Conservation (phyloP, 495 filamentous ascomycete genomes). For the Durotheca rogersii region DNA sequence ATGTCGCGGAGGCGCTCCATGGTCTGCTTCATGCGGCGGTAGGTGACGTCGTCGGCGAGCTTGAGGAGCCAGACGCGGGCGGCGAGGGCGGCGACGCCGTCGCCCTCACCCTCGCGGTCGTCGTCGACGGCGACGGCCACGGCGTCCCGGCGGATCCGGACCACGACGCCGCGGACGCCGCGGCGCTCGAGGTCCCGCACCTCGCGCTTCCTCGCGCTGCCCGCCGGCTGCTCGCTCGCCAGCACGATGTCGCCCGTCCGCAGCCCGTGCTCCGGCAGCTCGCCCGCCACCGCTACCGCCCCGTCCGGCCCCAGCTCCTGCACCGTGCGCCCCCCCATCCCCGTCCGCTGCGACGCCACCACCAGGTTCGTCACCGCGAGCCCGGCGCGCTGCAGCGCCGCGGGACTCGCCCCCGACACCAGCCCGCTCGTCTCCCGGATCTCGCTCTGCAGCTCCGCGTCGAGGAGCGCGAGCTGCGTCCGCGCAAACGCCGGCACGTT, state of each 20-base stretch:
- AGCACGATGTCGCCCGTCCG: conserved; percentile 85
- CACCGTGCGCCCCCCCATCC: conserved; percentile 83
- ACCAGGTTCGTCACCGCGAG: conserved; percentile 81
- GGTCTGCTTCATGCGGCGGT: conserved; percentile 82
- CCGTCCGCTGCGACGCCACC: conserved; percentile 80
- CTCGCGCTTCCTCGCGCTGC: conserved; percentile 71
- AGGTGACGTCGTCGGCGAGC: conserved; percentile 92
- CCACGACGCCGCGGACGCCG: conserved; percentile 81
- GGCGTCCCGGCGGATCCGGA: conserved; percentile 59
- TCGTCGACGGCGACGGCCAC: conserved; percentile 70
- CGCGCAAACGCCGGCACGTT: conserved; percentile 75
- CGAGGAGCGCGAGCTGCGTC: conserved; percentile 75
- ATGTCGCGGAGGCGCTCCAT: conserved; percentile 81
- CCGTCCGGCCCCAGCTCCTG: conserved; percentile 76
- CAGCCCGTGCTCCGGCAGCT: conserved; percentile 79
- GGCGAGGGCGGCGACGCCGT: conserved; percentile 60
- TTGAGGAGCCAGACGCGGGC: conserved; percentile 73
- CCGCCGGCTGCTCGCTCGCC: conserved; percentile 70
- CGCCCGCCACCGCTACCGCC: conserved; percentile 60
- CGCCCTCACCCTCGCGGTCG: conserved; percentile 59
- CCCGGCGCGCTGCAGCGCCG: conserved; percentile 77
- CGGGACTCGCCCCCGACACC: conserved; percentile 67
- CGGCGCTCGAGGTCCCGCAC: conserved; percentile 60
- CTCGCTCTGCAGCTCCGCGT: conserved; percentile 76
- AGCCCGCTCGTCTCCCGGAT: conserved; percentile 70